Conservation (phyloP, 2,329 filamentous ascomycete genomes). For the Hymenoscyphus fructigenus region DNA sequence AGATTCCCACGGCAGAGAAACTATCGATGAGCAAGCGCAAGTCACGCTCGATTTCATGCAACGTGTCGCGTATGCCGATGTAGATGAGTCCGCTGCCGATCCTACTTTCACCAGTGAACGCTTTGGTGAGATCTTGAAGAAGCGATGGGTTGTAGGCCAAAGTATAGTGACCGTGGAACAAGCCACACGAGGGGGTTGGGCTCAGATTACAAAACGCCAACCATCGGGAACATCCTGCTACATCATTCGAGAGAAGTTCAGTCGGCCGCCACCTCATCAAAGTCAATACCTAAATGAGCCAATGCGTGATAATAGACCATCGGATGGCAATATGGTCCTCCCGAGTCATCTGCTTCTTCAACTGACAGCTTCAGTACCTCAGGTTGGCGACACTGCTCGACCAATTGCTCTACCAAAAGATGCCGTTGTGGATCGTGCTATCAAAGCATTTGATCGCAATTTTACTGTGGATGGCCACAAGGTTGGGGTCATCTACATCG, state of each 20-base stretch:
- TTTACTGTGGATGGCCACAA: constrained; percentile 94
- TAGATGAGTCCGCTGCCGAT: constrained; percentile 71
- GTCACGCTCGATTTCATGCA: constrained; percentile 96
- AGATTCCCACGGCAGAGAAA: constrained; percentile 71
- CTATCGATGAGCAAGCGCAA: constrained; percentile 86
- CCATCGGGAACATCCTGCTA: constrained; percentile 62
- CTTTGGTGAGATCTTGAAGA: constrained; percentile 66
- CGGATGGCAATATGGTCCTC: constrained; percentile 60
- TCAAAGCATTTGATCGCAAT: constrained; percentile 80
- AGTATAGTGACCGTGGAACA: constrained; percentile 75
- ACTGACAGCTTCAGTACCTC: constrained; percentile 62
- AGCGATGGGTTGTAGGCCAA: constrained; percentile 71
- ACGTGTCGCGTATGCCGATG: constrained; percentile 79
- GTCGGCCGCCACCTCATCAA: constrained; percentile 58
- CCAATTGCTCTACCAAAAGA: constrained; percentile 73
- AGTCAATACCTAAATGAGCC: constrained; percentile 48
- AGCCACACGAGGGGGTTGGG: constrained; percentile 63
- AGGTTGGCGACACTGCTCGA: constrained; percentile 56
- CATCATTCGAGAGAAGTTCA: constrained; percentile 57
- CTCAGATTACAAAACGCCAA: constrained; percentile 69
- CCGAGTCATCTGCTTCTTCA: constrained; percentile 73
- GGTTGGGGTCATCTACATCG: constrained; percentile 91
- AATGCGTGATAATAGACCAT: constrained; percentile 50
- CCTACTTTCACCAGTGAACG: constrained; percentile 62
- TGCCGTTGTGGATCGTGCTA: constrained; percentile 54